phyloP scores from a whole-genome alignment of 2,329 filamentous ascomycete genomes.

The Epichloe coenophiala region DNA sequence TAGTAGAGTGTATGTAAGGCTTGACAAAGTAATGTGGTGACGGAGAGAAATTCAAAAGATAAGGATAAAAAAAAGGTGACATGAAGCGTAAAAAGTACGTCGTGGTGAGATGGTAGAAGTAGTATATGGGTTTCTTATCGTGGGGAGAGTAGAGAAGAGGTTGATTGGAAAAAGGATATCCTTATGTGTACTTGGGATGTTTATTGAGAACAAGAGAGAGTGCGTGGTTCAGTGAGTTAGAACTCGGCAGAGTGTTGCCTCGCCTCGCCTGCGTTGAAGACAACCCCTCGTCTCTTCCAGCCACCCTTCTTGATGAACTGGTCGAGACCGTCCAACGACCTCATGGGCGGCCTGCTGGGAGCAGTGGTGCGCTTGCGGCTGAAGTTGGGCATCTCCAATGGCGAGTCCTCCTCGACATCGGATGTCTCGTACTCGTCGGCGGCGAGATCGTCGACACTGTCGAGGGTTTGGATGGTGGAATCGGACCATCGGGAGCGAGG shows the following conservation, averaged over 20 bases:
- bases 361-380: slow-evolving; percentile 18
- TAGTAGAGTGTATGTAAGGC: background rate
- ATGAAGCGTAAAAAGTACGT: background rate
- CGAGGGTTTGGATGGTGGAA: slow-evolving; percentile 24
- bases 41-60: background rate
- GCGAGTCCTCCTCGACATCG: slow-evolving; percentile 10
- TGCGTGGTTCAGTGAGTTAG: background rate
- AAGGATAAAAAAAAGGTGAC: background rate
- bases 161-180: too few species aligned
- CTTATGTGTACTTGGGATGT: too few species aligned
- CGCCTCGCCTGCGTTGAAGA: slow-evolving; percentile 23
- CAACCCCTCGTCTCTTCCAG: slow-evolving; percentile 29
- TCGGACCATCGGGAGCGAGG: slow-evolving; percentile 29
- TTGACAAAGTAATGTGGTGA: background rate
- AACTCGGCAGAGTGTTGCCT: background rate
- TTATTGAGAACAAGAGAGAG: too few species aligned
- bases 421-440: slow-evolving; percentile 9
- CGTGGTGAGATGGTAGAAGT: background rate
- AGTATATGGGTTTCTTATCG: background rate
- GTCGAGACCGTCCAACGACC: slow-evolving; percentile 25
- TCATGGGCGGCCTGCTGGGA: slow-evolving; percentile 23
- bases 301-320: slow-evolving; percentile 29
- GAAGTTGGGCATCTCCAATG: slow-evolving; percentile 19
- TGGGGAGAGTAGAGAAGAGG: too few species aligned
- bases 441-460: slow-evolving; percentile 9